Percentiles rank a stretch among this genome's conserved stretches.
Evolutionary conservation across 331 rosid species (phyloP).

Genomic region (Cydonia oblonga): DNA sequence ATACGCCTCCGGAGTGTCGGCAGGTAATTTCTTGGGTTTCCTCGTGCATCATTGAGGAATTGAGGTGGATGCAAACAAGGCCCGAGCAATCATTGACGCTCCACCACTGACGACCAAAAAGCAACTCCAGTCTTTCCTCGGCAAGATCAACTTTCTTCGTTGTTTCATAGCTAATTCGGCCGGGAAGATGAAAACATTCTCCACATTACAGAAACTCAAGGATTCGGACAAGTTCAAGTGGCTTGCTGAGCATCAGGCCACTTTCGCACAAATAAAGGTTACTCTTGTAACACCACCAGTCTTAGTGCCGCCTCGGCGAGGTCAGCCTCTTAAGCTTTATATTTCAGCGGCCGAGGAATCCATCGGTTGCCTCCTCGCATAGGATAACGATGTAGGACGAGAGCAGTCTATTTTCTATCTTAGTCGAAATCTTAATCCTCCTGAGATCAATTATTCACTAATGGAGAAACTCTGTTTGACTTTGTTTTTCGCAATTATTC

Average conservation of each 20-base stretch:
- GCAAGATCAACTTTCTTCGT: too few relatives aligned
- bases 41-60: accelerated
- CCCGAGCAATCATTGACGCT: accelerated
- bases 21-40: accelerated
- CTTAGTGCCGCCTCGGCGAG: accelerated
- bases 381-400: accelerated
- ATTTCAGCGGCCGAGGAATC: accelerated
- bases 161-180: too few relatives aligned
- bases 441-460: too few relatives aligned
- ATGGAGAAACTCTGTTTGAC: too few relatives aligned
- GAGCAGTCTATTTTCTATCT: too few relatives aligned
- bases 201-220: accelerated
- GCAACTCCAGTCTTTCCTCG: too few relatives aligned
- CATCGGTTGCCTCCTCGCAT: too few relatives aligned
- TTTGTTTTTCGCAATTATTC: too few relatives aligned
- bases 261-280: too few relatives aligned
- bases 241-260: accelerated
- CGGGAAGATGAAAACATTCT: accelerated
- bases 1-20: accelerated
- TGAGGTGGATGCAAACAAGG: accelerated
- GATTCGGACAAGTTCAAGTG: accelerated
- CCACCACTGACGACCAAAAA: too few relatives aligned
- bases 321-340: too few relatives aligned
- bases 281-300: accelerated
- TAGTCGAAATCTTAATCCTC: accelerated